Base-by-base conservation (phyloP, 2,329 filamentous ascomycete species). In the Alternaria conjuncta region DNA sequence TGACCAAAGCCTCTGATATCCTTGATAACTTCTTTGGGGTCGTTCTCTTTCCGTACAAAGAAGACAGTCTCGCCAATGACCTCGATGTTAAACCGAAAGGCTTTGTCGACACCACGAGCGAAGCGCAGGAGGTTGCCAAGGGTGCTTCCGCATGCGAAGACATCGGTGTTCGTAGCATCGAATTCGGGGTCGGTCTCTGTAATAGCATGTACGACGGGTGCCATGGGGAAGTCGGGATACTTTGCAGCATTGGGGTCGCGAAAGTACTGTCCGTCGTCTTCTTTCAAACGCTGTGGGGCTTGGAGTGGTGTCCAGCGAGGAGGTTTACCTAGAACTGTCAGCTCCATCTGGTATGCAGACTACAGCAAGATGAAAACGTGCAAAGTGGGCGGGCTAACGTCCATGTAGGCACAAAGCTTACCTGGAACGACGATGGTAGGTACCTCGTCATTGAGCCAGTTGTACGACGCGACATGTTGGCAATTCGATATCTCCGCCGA, bases 1-100 rank as follows among this genome's bases (percentile, higher is more conserved):
- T 92, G 89, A 0, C 90, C 89, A 68, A 84, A 91, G 0, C 90
- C 90, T 15, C 69, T 69, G 0, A 92, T 78, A n/a, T 82, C 82
- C 0, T 78, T 67, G 6, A 92, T 88, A 0, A 82, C 72, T 67
- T 90, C 87, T 0, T 75, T 85, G 0, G 89, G 88, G 0, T 86
- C 84, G 47, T 87, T 88, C 69, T 90, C 89, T 21, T 86, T 83
- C 1, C 90, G 86, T 12, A 89, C 75, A 53, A 93, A 84, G 77
- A 92, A 90, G 0, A 91, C 83, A 0, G 87, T 88, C 1, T 84
- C 80, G 2, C 83, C 84, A 2, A 91, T 77, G 0, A 81, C 74
- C 63, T 91, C 85, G 5, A 90, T 82, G 3, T 86, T 79, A 63
- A 91, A 87, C 3, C 89, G 84, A 68, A 91, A 91, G 0, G 81